Evolutionary conservation across 129 eudicot species (phyloP).

Genomic region (Flaveria linearis): DNA sequence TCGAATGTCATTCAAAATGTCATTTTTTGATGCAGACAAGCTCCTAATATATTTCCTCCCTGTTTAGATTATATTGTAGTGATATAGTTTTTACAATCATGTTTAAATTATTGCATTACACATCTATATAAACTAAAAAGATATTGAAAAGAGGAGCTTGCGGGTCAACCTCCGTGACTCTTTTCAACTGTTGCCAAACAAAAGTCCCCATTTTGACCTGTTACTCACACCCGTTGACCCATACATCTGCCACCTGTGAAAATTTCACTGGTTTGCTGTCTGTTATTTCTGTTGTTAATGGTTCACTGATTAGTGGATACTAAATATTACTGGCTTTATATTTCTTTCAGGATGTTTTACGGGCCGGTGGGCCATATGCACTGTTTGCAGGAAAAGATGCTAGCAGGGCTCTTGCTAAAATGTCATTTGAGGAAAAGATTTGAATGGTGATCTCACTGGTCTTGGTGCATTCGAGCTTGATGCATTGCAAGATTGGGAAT

Average conservation of each 20-base stretch:
- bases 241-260: neutral
- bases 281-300: neutral
- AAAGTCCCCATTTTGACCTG: neutral
- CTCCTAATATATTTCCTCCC: neutral
- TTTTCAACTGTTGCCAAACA: neutral
- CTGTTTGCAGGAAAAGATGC: constrained; percentile 98
- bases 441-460: constrained; percentile 66
- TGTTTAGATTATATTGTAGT: neutral
- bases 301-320: constrained; percentile 10
- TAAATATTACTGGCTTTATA: neutral
- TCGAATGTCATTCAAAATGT: neutral
- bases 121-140: neutral
- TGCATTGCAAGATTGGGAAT: constrained; percentile 97
- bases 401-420: constrained; percentile 98
- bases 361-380: constrained; percentile 98
- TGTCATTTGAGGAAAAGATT: constrained; percentile 77
- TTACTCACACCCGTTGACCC: neutral
- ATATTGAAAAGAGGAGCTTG: neutral
- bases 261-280: neutral
- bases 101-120: neutral
- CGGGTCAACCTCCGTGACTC: neutral
- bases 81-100: neutral
- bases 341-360: constrained; percentile 72
- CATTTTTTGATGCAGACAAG: neutral
- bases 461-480: constrained; percentile 93